phyloP scores from a whole-genome alignment of 495 filamentous ascomycete species.

The Bombardia bombarda region DNA sequence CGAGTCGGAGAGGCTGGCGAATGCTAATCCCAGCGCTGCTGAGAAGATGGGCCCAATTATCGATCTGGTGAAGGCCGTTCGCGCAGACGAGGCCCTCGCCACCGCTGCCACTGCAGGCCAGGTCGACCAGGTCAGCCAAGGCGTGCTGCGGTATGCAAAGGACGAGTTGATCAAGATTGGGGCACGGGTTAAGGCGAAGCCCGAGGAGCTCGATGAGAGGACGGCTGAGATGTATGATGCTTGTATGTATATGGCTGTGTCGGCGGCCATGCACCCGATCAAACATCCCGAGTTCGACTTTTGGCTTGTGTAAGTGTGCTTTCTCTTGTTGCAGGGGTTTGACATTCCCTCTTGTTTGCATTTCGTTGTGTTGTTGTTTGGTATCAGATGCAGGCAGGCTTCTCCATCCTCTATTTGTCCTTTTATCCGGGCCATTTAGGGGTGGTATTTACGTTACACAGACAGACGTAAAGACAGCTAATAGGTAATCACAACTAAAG shows the following conservation, averaged over 20 bases:
- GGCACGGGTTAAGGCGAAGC: slow-evolving; percentile 48
- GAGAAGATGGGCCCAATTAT: slow-evolving; percentile 30
- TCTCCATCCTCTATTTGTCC: no score
- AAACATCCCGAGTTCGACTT: slow-evolving; percentile 73
- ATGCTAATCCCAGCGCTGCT: slow-evolving; percentile 7
- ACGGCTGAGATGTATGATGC: slow-evolving; percentile 72
- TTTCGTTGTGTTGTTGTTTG: background rate
- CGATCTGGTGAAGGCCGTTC: slow-evolving; percentile 52
- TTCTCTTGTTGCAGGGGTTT: background rate
- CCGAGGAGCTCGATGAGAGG: slow-evolving; percentile 57
- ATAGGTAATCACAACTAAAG: no score
- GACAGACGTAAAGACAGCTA: no score
- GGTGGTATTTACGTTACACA: no score
- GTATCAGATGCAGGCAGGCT: no score
- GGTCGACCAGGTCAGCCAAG: slow-evolving; percentile 57
- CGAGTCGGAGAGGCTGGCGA: slow-evolving; percentile 38
- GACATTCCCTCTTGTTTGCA: background rate
- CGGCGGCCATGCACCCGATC: slow-evolving; percentile 48
- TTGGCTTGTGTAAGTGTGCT: slow-evolving; percentile 59
- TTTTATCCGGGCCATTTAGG: no score
- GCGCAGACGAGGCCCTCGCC: slow-evolving; percentile 44
- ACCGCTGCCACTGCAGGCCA: slow-evolving; percentile 44
- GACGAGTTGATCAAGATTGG: slow-evolving; percentile 56
- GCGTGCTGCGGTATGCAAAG: slow-evolving; percentile 57
- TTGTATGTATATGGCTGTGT: slow-evolving; percentile 52